phyloP scores from a whole-genome alignment of 495 filamentous ascomycete genomes.

The Hypoxylon perforatum region DNA sequence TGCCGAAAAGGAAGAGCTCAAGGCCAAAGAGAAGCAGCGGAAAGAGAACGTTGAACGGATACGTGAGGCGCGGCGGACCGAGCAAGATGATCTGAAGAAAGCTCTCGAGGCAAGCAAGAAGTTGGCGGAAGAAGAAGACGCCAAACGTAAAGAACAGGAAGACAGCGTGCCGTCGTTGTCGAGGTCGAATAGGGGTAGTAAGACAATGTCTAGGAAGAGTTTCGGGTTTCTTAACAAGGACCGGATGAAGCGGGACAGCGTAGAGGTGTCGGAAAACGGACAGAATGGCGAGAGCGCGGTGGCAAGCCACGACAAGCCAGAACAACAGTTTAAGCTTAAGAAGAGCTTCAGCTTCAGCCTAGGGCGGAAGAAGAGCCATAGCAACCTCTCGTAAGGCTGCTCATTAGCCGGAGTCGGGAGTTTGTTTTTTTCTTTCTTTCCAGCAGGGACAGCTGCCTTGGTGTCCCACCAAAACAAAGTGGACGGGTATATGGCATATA shows the following conservation, averaged over 20 bases:
- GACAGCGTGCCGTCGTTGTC: constrained; percentile 53
- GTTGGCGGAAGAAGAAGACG: constrained; percentile 54
- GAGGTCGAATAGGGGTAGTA: constrained; percentile 51
- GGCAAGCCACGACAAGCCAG: constrained; percentile 40
- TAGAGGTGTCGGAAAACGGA: constrained; percentile 45
- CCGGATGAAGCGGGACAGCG: constrained; percentile 44
- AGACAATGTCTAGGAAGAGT: constrained; percentile 61
- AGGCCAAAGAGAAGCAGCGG: constrained; percentile 64
- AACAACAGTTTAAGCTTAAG: constrained; percentile 50
- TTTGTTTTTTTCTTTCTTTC: constrained; percentile 14
- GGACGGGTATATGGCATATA: constrained; percentile 27
- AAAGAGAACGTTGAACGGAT: constrained; percentile 46
- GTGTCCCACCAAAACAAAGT: constrained; percentile 10
- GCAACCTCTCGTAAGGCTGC: constrained; percentile 50
- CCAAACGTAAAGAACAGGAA: constrained; percentile 49
- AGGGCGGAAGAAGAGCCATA: constrained; percentile 68
- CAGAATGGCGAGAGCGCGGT: constrained; percentile 46
- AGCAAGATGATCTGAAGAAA: constrained; percentile 54
- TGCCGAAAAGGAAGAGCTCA: constrained; percentile 72
- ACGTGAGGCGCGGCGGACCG: constrained; percentile 49
- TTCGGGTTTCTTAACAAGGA: constrained; percentile 58
- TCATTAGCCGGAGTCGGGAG: constrained; percentile 26
- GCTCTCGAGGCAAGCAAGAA: constrained; percentile 58
- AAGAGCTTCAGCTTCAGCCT: constrained; percentile 68
- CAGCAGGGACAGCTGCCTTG: constrained; percentile 10